Conservation (phyloP, 2,329 filamentous ascomycete genomes). For the Aspergillus sp. region DNA sequence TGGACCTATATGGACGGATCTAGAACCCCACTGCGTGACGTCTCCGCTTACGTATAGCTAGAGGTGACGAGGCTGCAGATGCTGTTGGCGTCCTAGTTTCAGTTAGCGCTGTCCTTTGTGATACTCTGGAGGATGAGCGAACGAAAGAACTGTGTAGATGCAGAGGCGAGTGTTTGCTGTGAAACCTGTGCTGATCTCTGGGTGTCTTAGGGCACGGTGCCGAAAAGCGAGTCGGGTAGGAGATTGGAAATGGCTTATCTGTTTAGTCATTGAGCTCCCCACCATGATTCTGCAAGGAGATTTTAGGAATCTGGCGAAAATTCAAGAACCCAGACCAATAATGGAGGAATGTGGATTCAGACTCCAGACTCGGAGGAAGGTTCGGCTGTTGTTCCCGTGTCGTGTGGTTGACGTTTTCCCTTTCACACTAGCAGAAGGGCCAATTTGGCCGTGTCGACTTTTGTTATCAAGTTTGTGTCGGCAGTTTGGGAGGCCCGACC, state of each 20-base stretch:
- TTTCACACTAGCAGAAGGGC: not conserved
- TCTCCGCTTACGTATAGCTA: constrained; percentile 28
- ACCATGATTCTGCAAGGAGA: constrained; percentile 8
- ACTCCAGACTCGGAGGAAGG: not conserved
- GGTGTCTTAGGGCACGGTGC: constrained; percentile 12
- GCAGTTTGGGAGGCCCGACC: not conserved
- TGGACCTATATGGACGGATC: constrained; percentile 8
- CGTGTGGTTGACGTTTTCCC: constrained; percentile 6
- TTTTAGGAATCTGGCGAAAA: no score
- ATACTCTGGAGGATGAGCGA: not conserved
- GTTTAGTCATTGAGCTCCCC: constrained; percentile 3
- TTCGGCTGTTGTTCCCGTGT: constrained; percentile 1
- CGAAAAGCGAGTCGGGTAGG: constrained; percentile 11
- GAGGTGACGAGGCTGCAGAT: constrained; percentile 12
- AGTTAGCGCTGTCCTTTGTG: not conserved
- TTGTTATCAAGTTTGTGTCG: not conserved
- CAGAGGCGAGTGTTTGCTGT: not conserved
- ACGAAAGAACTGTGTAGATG: not conserved
- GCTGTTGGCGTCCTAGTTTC: not conserved
- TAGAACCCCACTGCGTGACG: constrained; percentile 28
- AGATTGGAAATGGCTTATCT: not conserved
- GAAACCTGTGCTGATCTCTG: not conserved
- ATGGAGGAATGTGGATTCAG: constrained; percentile 2
- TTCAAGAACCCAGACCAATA: not conserved
- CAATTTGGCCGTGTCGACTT: not conserved